Conservation (phyloP, 306 rosid species). For the Trichosanthes truncata region DNA sequence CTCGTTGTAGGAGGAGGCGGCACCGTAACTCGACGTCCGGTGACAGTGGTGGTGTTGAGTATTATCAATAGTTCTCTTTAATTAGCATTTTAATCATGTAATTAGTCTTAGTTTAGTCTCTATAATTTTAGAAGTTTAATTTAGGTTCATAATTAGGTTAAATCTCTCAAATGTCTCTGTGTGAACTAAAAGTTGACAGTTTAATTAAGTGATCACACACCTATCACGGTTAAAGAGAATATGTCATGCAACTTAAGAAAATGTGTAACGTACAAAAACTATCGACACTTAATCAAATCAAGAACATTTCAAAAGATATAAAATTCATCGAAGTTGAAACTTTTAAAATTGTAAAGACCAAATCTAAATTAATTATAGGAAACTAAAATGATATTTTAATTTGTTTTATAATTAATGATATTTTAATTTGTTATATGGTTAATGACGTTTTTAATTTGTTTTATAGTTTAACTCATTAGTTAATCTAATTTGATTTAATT, state of each 20-base stretch:
- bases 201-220: too few species aligned
- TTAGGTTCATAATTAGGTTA: not conserved
- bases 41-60: not conserved
- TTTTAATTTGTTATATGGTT: too few species aligned
- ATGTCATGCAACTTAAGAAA: not conserved
- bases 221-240: not conserved
- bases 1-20: not conserved
- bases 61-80: not conserved
- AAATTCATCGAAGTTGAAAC: too few species aligned
- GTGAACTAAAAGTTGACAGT: too few species aligned
- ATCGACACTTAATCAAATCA: too few species aligned
- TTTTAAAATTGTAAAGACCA: too few species aligned
- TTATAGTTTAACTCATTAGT: not conserved
- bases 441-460: not conserved
- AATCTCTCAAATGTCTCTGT: not conserved
- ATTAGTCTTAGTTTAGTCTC: not conserved
- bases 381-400: not conserved
- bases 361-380: not conserved
- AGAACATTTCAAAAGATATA: too few species aligned
- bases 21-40: not conserved
- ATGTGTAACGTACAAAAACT: too few species aligned
- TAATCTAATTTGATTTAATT: not conserved
- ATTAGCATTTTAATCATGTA: too few species aligned
- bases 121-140: not conserved
- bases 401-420: not conserved